phyloP scores from a whole-genome alignment of 495 filamentous ascomycete species.

The Penicillium flavigenum region DNA sequence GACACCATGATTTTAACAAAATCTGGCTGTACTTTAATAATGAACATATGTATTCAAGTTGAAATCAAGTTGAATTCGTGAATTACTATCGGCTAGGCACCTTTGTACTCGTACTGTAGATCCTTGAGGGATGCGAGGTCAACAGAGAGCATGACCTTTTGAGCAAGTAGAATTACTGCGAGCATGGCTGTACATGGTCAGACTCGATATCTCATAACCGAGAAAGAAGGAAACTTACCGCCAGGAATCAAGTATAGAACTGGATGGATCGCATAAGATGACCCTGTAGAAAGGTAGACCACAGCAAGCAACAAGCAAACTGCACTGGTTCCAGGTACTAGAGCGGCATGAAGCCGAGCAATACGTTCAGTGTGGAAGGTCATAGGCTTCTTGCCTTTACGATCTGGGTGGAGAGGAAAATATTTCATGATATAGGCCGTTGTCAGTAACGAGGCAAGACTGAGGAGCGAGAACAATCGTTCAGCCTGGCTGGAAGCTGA shows the following conservation, averaged over 20 bases:
- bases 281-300: constrained; percentile 22
- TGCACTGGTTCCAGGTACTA: constrained; percentile 28
- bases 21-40: constrained; percentile 13
- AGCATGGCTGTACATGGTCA: constrained; percentile 37
- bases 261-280: constrained; percentile 19
- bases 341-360: constrained; percentile 14
- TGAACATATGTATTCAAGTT: constrained; percentile 12
- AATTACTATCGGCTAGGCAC: constrained; percentile 34
- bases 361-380: constrained; percentile 17
- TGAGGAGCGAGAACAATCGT: constrained; percentile 51
- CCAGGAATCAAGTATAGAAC: constrained; percentile 38
- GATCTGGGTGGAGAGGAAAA: constrained; percentile 34
- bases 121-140: constrained; percentile 46
- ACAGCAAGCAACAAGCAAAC: constrained; percentile 31
- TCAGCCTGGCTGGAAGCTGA: constrained; percentile 21
- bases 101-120: constrained; percentile 53
- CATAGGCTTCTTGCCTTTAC: constrained; percentile 34
- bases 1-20: constrained; percentile 2
- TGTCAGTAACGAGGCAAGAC: constrained; percentile 56
- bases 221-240: constrained; percentile 27
- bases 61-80: constrained; percentile 1
- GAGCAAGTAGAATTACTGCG: constrained; percentile 35
- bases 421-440: constrained; percentile 55
- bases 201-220: not conserved
- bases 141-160: constrained; percentile 44